Evolutionary conservation across 441 rosid genomes (phyloP).

Genomic region (Populus trichocarpa): DNA sequence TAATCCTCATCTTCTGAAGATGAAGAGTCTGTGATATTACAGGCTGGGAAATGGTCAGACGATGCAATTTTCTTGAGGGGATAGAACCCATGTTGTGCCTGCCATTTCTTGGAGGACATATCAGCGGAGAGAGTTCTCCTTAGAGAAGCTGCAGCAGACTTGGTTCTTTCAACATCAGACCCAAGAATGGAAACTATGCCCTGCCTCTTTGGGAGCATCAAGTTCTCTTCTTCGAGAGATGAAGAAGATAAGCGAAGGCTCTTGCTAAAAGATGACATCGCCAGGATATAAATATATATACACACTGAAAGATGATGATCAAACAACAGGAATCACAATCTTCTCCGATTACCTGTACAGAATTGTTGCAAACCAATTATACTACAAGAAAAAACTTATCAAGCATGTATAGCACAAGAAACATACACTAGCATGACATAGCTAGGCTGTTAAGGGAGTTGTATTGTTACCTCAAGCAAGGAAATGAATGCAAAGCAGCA

Average conservation of each 20-base stretch:
- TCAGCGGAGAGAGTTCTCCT: slow-evolving; percentile 80
- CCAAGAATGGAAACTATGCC: slow-evolving; percentile 80
- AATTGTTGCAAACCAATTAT: neutral
- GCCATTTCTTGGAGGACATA: slow-evolving; percentile 74
- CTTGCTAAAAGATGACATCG: slow-evolving; percentile 53
- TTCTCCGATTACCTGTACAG: neutral
- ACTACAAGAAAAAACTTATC: neutral
- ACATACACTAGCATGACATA: neutral
- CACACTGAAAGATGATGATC: neutral
- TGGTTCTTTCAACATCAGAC: slow-evolving; percentile 25
- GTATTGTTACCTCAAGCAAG: slow-evolving; percentile 20
- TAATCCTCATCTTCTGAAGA: slow-evolving; percentile 18
- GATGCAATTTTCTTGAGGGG: slow-evolving; percentile 55
- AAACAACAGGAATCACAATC: neutral
- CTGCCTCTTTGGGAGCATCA: slow-evolving; percentile 30
- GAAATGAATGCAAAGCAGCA: slow-evolving; percentile 13
- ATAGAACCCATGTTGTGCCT: slow-evolving; percentile 41
- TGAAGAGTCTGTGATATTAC: slow-evolving; percentile 19
- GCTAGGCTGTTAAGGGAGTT: neutral
- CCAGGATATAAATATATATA: slow-evolving; percentile 23
- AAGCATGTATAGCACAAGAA: neutral
- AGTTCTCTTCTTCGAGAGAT: slow-evolving; percentile 38
- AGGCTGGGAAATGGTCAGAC: slow-evolving; percentile 36
- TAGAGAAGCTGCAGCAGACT: slow-evolving; percentile 39
- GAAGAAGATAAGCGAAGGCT: slow-evolving; percentile 53